Evolutionary conservation across 2,329 filamentous ascomycete genomes (phyloP).

Genomic region (Calonectria montana): DNA sequence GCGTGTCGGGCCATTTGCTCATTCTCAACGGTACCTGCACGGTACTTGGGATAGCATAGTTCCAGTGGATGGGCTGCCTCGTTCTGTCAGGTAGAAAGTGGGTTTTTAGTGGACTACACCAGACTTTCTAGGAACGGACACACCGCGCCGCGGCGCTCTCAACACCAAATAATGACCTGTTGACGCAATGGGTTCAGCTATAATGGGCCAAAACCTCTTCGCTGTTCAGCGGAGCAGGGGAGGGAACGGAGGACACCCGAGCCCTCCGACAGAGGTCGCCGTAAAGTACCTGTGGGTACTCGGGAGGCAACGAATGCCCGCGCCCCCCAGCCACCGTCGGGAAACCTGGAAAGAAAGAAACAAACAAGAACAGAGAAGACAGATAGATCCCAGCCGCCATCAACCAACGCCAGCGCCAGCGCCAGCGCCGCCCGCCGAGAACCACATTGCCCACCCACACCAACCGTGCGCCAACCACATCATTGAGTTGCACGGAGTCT

Average conservation of each 20-base stretch:
- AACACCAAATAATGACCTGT: not conserved
- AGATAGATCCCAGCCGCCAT: conserved; percentile 1
- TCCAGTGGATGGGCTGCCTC: not conserved
- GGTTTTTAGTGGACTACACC: not conserved
- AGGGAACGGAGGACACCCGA: conserved; percentile 15
- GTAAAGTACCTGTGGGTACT: conserved; percentile 8
- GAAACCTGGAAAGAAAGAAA: not conserved
- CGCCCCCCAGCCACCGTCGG: conserved; percentile 15
- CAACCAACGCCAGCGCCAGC: conserved; percentile 6
- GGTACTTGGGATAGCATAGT: not conserved
- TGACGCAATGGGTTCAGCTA: not conserved
- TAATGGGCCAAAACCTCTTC: not conserved
- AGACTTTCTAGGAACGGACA: not conserved
- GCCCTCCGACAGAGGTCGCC: conserved; percentile 9
- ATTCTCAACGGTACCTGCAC: conserved; percentile 13
- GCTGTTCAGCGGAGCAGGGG: conserved; percentile 15
- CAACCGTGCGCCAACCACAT: conserved; percentile 10
- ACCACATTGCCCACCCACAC: conserved; percentile 2
- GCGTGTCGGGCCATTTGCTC: conserved; percentile 20
- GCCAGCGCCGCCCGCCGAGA: not conserved
- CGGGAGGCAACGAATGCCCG: conserved; percentile 13
- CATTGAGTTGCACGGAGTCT: not conserved
- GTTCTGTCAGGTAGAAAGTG: not conserved
- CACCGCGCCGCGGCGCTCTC: not conserved
- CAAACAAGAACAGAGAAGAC: not conserved